Evolutionary conservation across 2,329 filamentous ascomycete genomes (phyloP).

Genomic region (Fusarium nurragi): DNA sequence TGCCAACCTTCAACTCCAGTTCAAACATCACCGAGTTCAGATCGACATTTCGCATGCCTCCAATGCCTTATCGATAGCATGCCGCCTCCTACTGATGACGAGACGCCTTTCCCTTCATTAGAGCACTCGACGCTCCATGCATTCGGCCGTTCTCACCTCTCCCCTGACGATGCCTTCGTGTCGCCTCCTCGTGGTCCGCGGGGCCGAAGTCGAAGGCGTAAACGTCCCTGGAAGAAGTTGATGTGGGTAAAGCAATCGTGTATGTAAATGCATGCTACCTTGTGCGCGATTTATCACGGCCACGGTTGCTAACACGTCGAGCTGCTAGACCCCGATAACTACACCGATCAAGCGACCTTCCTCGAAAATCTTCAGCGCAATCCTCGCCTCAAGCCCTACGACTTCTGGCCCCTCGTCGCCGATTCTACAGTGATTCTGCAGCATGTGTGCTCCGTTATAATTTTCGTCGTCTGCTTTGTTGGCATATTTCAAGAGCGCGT

Average conservation of each 20-base stretch:
- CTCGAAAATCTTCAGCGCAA: slow-evolving; percentile 96
- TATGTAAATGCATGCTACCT: slow-evolving; percentile 54
- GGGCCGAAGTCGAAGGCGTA: slow-evolving; percentile 73
- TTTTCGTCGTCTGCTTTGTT: slow-evolving; percentile 94
- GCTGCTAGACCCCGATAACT: slow-evolving; percentile 90
- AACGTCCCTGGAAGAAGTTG: slow-evolving; percentile 89
- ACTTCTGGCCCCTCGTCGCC: slow-evolving; percentile 96
- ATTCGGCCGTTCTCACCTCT: slow-evolving; percentile 73
- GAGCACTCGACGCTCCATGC: slow-evolving; percentile 46
- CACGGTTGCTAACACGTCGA: slow-evolving; percentile 5
- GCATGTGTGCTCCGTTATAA: slow-evolving; percentile 92
- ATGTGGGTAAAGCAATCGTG: slow-evolving; percentile 98
- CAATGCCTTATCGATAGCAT: slow-evolving; percentile 42
- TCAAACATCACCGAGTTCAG: slow-evolving; percentile 4
- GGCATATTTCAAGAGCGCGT: slow-evolving; percentile 88
- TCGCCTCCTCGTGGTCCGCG: slow-evolving; percentile 67
- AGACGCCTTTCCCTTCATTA: slow-evolving; percentile 50
- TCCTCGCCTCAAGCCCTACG: slow-evolving; percentile 90
- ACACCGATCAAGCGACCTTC: slow-evolving; percentile 96
- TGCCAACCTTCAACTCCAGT: slow-evolving; percentile 8
- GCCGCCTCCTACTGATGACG: slow-evolving; percentile 53
- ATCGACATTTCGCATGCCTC: slow-evolving; percentile 9
- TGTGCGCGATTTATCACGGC: background rate
- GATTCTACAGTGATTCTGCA: slow-evolving; percentile 97
- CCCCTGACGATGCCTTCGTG: slow-evolving; percentile 85